Percentiles rank a stretch among this genome's conserved stretches.
These are phyloP conservation scores for Zalaria obscura DNA, from an alignment of 2,329 filamentous ascomycete genomes.

Conservation along the genomic window DNA sequence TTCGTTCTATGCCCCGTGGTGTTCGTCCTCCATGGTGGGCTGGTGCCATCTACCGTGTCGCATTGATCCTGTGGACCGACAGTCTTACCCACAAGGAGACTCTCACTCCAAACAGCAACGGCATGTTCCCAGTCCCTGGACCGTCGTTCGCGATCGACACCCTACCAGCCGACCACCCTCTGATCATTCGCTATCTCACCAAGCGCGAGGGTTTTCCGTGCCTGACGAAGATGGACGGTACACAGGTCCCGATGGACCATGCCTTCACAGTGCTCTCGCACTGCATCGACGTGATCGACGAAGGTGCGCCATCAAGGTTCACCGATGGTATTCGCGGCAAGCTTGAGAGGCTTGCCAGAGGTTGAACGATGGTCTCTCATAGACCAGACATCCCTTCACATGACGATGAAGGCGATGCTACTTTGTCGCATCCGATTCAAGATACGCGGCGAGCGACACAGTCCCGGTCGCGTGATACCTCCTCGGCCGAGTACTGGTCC, in stretches of 20 bases:
- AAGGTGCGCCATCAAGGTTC: conserved; percentile 37
- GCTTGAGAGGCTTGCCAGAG: conserved; percentile 29
- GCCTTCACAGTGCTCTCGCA: conserved; percentile 35
- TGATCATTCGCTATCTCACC: conserved; percentile 36
- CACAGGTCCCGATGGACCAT: conserved; percentile 31
- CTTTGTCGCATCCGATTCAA: background rate
- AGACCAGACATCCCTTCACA: background rate
- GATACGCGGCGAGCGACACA: background rate
- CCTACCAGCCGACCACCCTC: conserved; percentile 35
- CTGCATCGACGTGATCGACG: conserved; percentile 38
- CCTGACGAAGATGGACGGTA: conserved; percentile 35
- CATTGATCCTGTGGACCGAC: conserved; percentile 48
- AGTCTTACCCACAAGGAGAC: conserved; percentile 39
- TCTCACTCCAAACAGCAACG: conserved; percentile 19
- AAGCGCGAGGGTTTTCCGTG: conserved; percentile 39
- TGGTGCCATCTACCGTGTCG: conserved; percentile 54
- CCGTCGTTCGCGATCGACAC: conserved; percentile 36
- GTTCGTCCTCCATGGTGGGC: conserved; percentile 57
- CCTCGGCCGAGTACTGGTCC: background rate
- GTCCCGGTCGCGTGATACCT: background rate
- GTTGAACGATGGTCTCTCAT: conserved; percentile 7
- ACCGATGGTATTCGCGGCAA: conserved; percentile 41
- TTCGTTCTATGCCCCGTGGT: conserved; percentile 45
- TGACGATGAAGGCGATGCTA: background rate
- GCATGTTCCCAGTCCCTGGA: conserved; percentile 22